Evolutionary conservation across 2,329 filamentous ascomycete species (phyloP).

Genomic region (Xylaria sp.): DNA sequence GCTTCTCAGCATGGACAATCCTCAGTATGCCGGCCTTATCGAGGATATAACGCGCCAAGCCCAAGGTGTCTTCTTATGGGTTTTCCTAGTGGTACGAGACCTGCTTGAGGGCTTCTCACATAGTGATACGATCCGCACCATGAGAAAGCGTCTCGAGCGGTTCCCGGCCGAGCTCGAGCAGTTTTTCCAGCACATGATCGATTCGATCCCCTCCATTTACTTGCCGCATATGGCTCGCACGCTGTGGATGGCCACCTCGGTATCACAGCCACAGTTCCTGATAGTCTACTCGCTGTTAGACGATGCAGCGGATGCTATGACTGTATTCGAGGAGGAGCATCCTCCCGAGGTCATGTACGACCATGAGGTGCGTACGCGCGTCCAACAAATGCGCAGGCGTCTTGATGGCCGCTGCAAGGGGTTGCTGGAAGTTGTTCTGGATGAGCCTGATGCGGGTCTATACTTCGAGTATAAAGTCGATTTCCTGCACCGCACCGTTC

Average conservation of each 20-base stretch:
- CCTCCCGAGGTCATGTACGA: background rate
- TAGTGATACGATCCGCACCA: background rate
- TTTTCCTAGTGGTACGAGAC: constrained; percentile 8
- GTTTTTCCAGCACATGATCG: constrained; percentile 20
- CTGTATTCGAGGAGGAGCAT: background rate
- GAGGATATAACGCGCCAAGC: constrained; percentile 7
- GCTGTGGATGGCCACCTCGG: constrained; percentile 8
- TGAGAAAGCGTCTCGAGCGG: constrained; percentile 6
- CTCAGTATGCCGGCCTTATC: constrained; percentile 1
- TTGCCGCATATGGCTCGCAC: constrained; percentile 11
- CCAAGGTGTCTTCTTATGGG: constrained; percentile 22
- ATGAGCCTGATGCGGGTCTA: constrained; percentile 7
- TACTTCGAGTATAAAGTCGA: constrained; percentile 17
- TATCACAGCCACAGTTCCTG: constrained; percentile 1
- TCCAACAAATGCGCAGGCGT: constrained; percentile 14
- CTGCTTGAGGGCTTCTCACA: constrained; percentile 16
- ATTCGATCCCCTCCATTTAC: constrained; percentile 10
- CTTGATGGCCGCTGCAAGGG: constrained; percentile 22
- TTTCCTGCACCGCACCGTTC: constrained; percentile 23
- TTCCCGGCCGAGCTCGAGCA: constrained; percentile 17
- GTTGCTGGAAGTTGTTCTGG: constrained; percentile 17
- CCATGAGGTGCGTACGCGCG: constrained; percentile 1
- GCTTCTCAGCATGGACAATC: constrained; percentile 9
- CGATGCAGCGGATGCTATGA: constrained; percentile 6
- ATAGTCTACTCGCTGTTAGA: constrained; percentile 15